phyloP scores from a whole-genome alignment of 495 filamentous ascomycete genomes.

The Hyaloscypha hepaticicola region DNA sequence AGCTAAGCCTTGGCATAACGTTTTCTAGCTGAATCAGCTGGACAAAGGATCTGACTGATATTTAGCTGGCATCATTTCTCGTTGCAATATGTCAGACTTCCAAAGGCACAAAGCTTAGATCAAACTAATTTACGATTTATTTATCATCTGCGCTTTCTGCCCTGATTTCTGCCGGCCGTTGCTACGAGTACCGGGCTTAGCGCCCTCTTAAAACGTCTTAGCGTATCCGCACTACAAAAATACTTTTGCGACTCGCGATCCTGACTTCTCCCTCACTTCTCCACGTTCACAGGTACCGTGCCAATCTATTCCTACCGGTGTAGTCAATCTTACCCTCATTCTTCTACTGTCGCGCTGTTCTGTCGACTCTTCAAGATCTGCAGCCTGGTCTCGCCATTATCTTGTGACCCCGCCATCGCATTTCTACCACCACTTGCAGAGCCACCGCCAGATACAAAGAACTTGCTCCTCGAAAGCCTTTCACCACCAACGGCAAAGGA shows the following conservation, averaged over 20 bases:
- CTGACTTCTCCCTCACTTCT: constrained; percentile 15
- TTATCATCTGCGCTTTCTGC: not conserved
- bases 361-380: constrained; percentile 16
- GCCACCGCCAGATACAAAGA: constrained; percentile 8
- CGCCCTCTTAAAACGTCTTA: not conserved
- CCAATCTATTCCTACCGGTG: constrained; percentile 34
- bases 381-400: constrained; percentile 15
- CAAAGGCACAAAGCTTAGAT: not conserved
- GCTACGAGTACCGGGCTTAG: not conserved
- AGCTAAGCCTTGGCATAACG: not conserved
- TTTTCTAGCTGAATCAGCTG: not conserved
- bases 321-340: constrained; percentile 25
- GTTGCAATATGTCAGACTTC: not conserved
- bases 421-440: constrained; percentile 6
- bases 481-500: constrained; percentile 26
- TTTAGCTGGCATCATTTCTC: not conserved
- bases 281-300: constrained; percentile 28
- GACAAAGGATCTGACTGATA: not conserved
- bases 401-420: constrained; percentile 21
- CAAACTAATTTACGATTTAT: not conserved
- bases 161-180: not conserved
- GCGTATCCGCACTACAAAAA: constrained; percentile 5
- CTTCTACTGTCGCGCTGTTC: constrained; percentile 17
- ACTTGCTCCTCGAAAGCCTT: constrained; percentile 3
- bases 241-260: not conserved